Conservation (phyloP, 495 filamentous ascomycete species). For the Aspergillus kassunensis region DNA sequence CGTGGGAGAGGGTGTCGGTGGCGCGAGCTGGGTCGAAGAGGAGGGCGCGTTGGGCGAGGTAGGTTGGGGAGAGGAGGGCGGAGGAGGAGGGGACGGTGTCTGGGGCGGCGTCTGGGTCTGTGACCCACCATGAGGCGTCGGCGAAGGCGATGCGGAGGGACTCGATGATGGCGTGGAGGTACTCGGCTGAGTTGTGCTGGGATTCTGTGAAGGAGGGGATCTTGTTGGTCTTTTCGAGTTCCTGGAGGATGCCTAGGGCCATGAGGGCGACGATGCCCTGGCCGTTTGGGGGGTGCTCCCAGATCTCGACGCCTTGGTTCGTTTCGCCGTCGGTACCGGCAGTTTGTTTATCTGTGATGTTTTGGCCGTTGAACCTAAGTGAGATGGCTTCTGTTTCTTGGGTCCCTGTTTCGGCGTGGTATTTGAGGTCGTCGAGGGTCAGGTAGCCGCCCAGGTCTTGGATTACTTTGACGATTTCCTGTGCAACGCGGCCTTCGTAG, state of each 20-base stretch:
- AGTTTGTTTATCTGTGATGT: slow-evolving; percentile 47
- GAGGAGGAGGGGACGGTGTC: slow-evolving; percentile 56
- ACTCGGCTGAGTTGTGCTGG: slow-evolving; percentile 73
- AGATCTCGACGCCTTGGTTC: slow-evolving; percentile 69
- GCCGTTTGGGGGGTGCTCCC: slow-evolving; percentile 98
- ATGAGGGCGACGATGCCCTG: slow-evolving; percentile 95
- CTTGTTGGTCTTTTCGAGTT: slow-evolving; percentile 67
- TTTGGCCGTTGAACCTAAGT: slow-evolving; percentile 68
- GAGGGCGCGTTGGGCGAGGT: slow-evolving; percentile 65
- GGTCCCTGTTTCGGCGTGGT: slow-evolving; percentile 68
- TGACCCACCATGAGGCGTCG: slow-evolving; percentile 83
- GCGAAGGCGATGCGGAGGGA: slow-evolving; percentile 87
- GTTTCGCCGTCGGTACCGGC: slow-evolving; percentile 40
- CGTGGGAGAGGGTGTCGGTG: slow-evolving; percentile 56
- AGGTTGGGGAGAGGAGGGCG: slow-evolving; percentile 55
- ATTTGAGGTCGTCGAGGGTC: slow-evolving; percentile 71
- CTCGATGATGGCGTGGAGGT: slow-evolving; percentile 90
- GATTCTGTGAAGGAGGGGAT: slow-evolving; percentile 62
- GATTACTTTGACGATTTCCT: slow-evolving; percentile 73
- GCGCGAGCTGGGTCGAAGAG: slow-evolving; percentile 61
- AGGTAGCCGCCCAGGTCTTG: slow-evolving; percentile 73
- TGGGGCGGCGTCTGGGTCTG: slow-evolving; percentile 73
- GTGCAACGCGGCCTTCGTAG: slow-evolving; percentile 79
- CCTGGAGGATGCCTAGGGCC: slow-evolving; percentile 84
- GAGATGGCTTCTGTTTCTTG: slow-evolving; percentile 81